phyloP scores from a whole-genome alignment of 257 asterid species.

The Solanum piurae region DNA sequence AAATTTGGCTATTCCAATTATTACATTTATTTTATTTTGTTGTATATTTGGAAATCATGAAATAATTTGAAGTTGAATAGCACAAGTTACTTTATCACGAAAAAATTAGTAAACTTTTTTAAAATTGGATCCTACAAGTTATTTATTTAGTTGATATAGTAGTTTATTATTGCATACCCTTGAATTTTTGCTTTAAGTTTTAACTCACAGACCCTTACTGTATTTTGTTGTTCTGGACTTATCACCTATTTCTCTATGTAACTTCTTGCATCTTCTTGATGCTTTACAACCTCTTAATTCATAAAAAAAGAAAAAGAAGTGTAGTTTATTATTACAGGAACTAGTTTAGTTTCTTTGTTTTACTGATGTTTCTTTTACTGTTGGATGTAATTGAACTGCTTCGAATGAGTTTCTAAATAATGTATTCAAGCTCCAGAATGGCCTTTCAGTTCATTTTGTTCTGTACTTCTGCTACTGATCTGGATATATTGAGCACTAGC shows the following conservation, averaged over 20 bases:
- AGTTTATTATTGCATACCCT: not conserved
- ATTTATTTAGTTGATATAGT: not conserved
- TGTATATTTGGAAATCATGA: not conserved
- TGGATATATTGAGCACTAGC: not conserved
- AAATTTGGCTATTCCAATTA: not conserved
- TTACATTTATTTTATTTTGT: not conserved
- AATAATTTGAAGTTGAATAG: not conserved
- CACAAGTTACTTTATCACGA: not conserved
- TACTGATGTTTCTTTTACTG: not conserved
- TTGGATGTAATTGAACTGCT: not conserved
- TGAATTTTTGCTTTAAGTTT: not conserved
- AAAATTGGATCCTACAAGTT: not conserved
- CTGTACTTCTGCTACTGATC: not conserved
- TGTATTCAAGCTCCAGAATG: not conserved
- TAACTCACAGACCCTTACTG: not conserved
- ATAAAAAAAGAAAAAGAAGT: not conserved
- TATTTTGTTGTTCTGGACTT: not conserved
- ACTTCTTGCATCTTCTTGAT: not conserved
- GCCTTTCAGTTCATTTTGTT: not conserved
- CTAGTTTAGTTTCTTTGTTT: not conserved
- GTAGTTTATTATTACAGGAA: not conserved
- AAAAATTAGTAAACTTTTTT: not conserved
- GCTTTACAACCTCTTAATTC: not conserved
- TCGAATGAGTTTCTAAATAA: not conserved
- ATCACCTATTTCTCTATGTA: not conserved